These are phyloP conservation scores for Phytophthora brassicae DNA, from an alignment of 352 stramenopile species.

Conservation along the genomic window DNA sequence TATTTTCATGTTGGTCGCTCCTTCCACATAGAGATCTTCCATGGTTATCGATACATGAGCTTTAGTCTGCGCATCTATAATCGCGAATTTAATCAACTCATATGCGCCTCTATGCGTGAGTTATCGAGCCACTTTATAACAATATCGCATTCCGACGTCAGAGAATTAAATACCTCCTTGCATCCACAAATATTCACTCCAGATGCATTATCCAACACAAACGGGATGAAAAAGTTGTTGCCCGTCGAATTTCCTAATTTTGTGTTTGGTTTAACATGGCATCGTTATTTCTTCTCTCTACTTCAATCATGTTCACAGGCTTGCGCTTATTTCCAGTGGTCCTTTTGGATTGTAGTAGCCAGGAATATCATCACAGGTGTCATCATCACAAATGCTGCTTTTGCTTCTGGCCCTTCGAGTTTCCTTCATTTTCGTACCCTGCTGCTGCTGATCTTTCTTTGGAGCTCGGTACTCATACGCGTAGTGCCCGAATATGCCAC, in stretches of 20 bases:
- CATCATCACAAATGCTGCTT: slow-evolving; percentile 2
- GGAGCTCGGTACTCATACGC: slow-evolving; percentile 4
- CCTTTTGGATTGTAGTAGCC: neutral
- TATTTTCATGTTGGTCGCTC: slow-evolving; percentile 16
- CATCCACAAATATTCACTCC: slow-evolving; percentile 18
- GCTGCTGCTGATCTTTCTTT: neutral
- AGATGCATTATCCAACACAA: slow-evolving; percentile 13
- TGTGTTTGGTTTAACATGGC: neutral
- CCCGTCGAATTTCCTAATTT: neutral
- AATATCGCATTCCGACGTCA: slow-evolving; percentile 4
- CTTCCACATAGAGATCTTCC: slow-evolving; percentile 9
- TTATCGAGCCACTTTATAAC: slow-evolving; percentile 4
- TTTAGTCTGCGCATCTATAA: neutral
- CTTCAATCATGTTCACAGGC: slow-evolving; percentile 3
- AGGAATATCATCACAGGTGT: neutral
- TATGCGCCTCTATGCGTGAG: neutral
- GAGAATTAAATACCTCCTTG: slow-evolving; percentile 1
- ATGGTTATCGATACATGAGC: neutral
- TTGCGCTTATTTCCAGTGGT: neutral
- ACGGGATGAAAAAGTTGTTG: neutral
- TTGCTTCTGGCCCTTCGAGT: neutral
- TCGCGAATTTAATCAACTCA: neutral
- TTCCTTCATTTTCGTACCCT: neutral
- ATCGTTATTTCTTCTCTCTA: neutral
- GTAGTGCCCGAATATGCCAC: slow-evolving; percentile 1